These are phyloP conservation scores for Arthromyces matolae DNA, from an alignment of 768 basidiomycete species.

Conservation along the genomic window DNA sequence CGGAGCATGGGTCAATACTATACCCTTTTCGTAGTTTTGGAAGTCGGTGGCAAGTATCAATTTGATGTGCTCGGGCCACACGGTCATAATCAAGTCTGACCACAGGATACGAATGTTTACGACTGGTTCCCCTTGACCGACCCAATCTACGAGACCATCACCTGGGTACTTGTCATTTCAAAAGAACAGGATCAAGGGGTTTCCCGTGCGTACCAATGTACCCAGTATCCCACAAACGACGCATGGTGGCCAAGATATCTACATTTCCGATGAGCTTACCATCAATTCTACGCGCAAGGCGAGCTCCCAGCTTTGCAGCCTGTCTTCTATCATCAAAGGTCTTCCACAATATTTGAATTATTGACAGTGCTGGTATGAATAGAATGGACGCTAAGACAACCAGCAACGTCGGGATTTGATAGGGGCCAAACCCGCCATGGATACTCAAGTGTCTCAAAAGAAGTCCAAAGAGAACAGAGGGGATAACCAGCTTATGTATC, in stretches of 20 bases:
- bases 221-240: conserved; percentile 37
- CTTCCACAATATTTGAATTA: conserved; percentile 26
- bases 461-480: conserved; percentile 15
- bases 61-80: conserved; percentile 54
- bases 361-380: conserved; percentile 30
- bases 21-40: conserved; percentile 57
- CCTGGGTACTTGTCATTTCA: conserved; percentile 24
- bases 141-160: conserved; percentile 36
- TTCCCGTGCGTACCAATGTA: conserved; percentile 42
- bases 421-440: conserved; percentile 9
- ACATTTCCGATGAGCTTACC: conserved; percentile 44
- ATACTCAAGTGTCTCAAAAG: conserved; percentile 15
- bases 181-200: neutral
- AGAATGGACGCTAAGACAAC: conserved; percentile 27
- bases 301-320: conserved; percentile 45
- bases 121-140: conserved; percentile 38
- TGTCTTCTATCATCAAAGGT: conserved; percentile 29
- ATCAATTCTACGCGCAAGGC: conserved; percentile 32
- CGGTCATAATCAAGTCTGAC: conserved; percentile 43
- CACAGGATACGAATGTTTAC: conserved; percentile 44
- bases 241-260: conserved; percentile 36
- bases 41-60: conserved; percentile 55
- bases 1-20: neutral
- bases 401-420: conserved; percentile 35
- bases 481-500: conserved; percentile 15